These are phyloP conservation scores for Dryadomyces quercivorus DNA, from an alignment of 2,329 filamentous ascomycete species.

Conservation along the genomic window DNA sequence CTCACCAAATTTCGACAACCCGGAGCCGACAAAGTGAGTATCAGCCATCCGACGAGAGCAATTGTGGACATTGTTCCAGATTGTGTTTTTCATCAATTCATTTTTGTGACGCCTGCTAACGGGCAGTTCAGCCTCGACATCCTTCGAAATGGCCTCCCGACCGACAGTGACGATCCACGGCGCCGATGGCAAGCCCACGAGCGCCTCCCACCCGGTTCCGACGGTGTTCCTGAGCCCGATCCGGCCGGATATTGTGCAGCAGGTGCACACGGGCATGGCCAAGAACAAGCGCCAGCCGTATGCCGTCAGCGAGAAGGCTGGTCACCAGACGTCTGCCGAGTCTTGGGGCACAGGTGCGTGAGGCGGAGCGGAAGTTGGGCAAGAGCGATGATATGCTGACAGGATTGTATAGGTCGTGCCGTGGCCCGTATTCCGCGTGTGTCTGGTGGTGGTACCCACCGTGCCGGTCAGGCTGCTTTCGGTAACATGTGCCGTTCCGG, in stretches of 20 bases:
- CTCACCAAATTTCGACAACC: not conserved
- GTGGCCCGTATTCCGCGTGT: slow-evolving; percentile 99
- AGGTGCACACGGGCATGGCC: slow-evolving; percentile 97
- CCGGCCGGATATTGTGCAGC: slow-evolving; percentile 98
- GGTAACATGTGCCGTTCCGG: slow-evolving; percentile 99
- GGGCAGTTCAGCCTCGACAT: not conserved
- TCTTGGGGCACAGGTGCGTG: slow-evolving; percentile 97
- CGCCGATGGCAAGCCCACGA: slow-evolving; percentile 87
- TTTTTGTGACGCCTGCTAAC: not conserved
- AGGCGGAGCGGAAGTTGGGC: slow-evolving; percentile 1
- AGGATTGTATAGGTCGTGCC: slow-evolving; percentile 63
- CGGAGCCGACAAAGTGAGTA: not conserved
- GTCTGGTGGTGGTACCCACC: slow-evolving; percentile 99
- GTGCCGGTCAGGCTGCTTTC: slow-evolving; percentile 98
- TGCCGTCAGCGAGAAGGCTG: slow-evolving; percentile 99
- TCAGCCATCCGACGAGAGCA: not conserved
- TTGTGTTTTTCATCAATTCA: not conserved
- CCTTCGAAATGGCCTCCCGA: slow-evolving; percentile 67
- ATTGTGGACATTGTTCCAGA: not conserved
- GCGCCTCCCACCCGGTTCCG: slow-evolving; percentile 82
- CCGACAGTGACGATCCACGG: slow-evolving; percentile 96
- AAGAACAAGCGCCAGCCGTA: slow-evolving; percentile 99
- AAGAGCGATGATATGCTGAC: not conserved
- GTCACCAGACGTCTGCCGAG: slow-evolving; percentile 99
- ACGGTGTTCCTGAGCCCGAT: slow-evolving; percentile 96